These are phyloP conservation scores for Gliomastix tumulicola DNA, from an alignment of 2,329 filamentous ascomycete species.

Conservation along the genomic window DNA sequence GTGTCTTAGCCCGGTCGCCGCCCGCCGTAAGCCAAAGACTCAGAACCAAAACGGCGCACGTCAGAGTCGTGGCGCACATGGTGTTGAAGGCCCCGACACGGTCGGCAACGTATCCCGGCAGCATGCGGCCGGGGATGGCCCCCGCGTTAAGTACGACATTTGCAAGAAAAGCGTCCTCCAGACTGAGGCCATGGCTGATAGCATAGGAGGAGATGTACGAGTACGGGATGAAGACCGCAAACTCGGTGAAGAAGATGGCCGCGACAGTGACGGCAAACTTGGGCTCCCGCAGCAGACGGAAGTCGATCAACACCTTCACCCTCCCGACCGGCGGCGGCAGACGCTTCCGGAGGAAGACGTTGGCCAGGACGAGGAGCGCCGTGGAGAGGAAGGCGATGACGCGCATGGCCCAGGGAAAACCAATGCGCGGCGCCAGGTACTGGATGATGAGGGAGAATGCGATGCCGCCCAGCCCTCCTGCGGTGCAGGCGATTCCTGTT, in stretches of 20 bases:
- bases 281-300: constrained; percentile 41
- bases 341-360: constrained; percentile 26
- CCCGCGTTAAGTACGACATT: constrained; percentile 65
- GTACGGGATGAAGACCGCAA: constrained; percentile 58
- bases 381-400: constrained; percentile 17
- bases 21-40: constrained; percentile 55
- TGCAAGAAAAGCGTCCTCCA: constrained; percentile 55
- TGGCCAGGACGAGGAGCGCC: constrained; percentile 16
- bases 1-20: constrained; percentile 36
- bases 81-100: constrained; percentile 63
- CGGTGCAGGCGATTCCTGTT: constrained; percentile 62
- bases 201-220: constrained; percentile 64
- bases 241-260: constrained; percentile 52
- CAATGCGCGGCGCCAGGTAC: constrained; percentile 15
- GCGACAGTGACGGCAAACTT: constrained; percentile 44
- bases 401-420: constrained; percentile 21
- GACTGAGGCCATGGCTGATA: constrained; percentile 42
- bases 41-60: constrained; percentile 28
- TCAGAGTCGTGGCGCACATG: constrained; percentile 44
- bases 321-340: constrained; percentile 39
- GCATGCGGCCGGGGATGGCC: constrained; percentile 58
- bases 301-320: constrained; percentile 36
- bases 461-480: constrained; percentile 52
- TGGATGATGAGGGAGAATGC: constrained; percentile 32
- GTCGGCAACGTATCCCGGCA: constrained; percentile 58